Base-by-base conservation (phyloP, 2,329 filamentous ascomycete genomes). In the Cordyceps fumosorosea region DNA sequence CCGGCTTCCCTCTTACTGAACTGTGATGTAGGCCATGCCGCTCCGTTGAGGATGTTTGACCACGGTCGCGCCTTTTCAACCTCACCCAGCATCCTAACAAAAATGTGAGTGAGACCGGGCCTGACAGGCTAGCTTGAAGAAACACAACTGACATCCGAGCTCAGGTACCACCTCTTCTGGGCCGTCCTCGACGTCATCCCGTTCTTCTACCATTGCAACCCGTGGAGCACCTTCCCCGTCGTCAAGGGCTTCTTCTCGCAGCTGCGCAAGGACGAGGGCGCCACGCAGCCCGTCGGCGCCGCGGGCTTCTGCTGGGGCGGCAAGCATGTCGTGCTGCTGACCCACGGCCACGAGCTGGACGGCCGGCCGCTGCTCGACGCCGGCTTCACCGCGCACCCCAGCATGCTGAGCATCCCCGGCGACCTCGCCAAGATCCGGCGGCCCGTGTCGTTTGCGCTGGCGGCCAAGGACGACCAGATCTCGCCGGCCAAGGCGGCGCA, bases 271-370 rank as follows among this genome's bases (percentile, higher is more conserved):
- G 70, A 72, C 32, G 69, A 71, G 45, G 70, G 70, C 12, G 62
- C 65, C 5, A 54, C 45, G 55, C 67, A 74, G 7, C 70, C 72
- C 18, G 71, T 87, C 52, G 83, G 79, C 24, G 80, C 77, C 0
- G 81, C 81, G 0, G 86, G 85, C 0, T 87, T 85, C 73, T 87
- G 84, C 75, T 88, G 84, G 84, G 85, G 85, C 26, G 85, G 83
- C 26, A 81, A 82, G 64, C 79, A 85, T 65, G 72, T 77, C 2
- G 69, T 84, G 10, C 69, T 77, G n/a, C 76, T 87, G 3, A 74
- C 77, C 12, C 75, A 77, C 18, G 74, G 76, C 64, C 64, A 64
- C 47, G 66, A 65, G 34, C 67, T 72, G 5, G 67, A 71, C 20
- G 71, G 66, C 44, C 69, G 69, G 64, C 71, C 75, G 3, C 74